Conservation (phyloP, 805 yeast species). For the Scheffersomyces amazonensis region DNA sequence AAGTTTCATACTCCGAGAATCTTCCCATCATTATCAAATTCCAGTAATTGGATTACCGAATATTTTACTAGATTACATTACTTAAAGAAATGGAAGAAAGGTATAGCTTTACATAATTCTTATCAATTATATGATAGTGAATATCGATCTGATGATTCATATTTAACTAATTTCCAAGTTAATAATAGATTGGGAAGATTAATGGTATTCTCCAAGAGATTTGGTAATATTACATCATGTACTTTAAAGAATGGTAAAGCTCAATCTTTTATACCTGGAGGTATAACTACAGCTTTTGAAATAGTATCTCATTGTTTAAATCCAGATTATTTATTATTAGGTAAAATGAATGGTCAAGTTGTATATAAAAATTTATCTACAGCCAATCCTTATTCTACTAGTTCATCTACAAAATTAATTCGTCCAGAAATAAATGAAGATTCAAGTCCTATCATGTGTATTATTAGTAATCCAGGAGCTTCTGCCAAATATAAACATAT, state of each 20-base stretch:
- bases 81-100: conserved; percentile 39
- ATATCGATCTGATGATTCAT: conserved; percentile 18
- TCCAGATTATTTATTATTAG: conserved; percentile 32
- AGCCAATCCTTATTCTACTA: conserved; percentile 23
- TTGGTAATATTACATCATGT: conserved; percentile 29
- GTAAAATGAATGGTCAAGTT: conserved; percentile 25
- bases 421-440: conserved; percentile 7
- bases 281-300: conserved; percentile 7
- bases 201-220: conserved; percentile 22
- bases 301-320: conserved; percentile 13
- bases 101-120: conserved; percentile 21
- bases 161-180: conserved; percentile 22
- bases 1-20: conserved; percentile 31
- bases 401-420: conserved; percentile 15
- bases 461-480: conserved; percentile 12
- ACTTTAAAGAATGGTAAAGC: conserved; percentile 32
- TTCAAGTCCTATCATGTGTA: conserved; percentile 11
- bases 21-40: conserved; percentile 46
- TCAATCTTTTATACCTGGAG: conserved; percentile 38
- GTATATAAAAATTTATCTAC: conserved; percentile 31
- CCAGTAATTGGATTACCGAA: conserved; percentile 46
- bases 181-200: conserved; percentile 15
- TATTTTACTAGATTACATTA: conserved; percentile 37
- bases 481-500: conserved; percentile 18
- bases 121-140: conserved; percentile 29